Evolutionary conservation across 805 yeast genomes (phyloP).

Genomic region (Ogataea trehalophila): DNA sequence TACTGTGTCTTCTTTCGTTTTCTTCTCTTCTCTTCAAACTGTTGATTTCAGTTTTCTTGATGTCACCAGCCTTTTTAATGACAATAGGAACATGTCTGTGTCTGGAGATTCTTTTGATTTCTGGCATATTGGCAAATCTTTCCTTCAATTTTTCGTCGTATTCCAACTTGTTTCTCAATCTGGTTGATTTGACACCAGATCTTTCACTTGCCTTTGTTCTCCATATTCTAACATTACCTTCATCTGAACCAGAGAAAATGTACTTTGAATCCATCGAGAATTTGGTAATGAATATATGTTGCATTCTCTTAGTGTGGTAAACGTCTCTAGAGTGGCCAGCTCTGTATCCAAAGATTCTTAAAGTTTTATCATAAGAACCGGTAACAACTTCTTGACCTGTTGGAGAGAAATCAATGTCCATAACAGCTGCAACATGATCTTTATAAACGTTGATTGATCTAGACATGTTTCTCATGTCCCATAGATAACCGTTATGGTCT

Average conservation of each 20-base stretch:
- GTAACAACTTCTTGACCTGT: constrained; percentile 96
- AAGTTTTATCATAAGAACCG: constrained; percentile 91
- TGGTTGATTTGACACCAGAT: constrained; percentile 71
- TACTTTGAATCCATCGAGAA: constrained; percentile 88
- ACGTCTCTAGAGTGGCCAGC: constrained; percentile 94
- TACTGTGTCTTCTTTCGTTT: constrained; percentile 76
- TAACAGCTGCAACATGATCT: constrained; percentile 93
- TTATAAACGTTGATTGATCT: constrained; percentile 80
- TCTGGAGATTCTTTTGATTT: constrained; percentile 79
- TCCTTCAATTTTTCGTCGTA: constrained; percentile 90
- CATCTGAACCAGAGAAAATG: constrained; percentile 89
- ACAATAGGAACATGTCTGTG: constrained; percentile 90
- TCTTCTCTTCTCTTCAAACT: constrained; percentile 77
- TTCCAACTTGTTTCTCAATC: constrained; percentile 78
- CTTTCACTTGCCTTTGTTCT: constrained; percentile 82
- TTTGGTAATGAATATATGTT: constrained; percentile 78
- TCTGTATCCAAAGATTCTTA: constrained; percentile 61
- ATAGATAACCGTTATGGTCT: constrained; percentile 89
- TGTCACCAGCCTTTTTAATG: constrained; percentile 84
- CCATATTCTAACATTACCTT: constrained; percentile 94
- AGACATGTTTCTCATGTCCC: constrained; percentile 93
- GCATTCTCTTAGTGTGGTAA: constrained; percentile 98
- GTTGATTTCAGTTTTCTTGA: constrained; percentile 68
- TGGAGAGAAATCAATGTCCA: constrained; percentile 93
- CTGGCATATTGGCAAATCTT: constrained; percentile 94